Conservation (phyloP, 2,329 filamentous ascomycete genomes). For the Fusarium redolens region DNA sequence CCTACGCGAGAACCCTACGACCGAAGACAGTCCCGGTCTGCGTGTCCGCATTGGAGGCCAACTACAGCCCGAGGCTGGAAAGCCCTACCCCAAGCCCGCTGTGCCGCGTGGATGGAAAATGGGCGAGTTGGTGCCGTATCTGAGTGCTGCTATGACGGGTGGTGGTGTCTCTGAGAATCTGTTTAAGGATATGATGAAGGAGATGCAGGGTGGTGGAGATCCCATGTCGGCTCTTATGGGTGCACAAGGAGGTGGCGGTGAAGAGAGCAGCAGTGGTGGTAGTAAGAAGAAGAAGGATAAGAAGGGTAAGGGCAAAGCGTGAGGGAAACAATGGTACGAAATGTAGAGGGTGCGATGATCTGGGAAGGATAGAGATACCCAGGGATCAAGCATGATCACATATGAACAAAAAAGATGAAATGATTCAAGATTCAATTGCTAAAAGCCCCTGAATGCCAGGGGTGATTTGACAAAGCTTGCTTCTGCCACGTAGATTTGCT, state of each 20-base stretch:
- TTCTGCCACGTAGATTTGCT: slow-evolving; percentile 26
- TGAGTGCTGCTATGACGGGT: slow-evolving; percentile 89
- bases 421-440: slow-evolving; percentile 23
- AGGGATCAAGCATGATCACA: slow-evolving; percentile 31
- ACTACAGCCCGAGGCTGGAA: slow-evolving; percentile 68
- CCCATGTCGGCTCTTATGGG: slow-evolving; percentile 59
- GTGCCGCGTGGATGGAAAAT: slow-evolving; percentile 94
- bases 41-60: slow-evolving; percentile 79
- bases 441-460: background rate
- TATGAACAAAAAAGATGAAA: slow-evolving; percentile 31
- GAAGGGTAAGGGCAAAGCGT: slow-evolving; percentile 57
- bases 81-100: slow-evolving; percentile 77
- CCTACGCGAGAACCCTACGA: slow-evolving; percentile 81
- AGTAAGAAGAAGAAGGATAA: slow-evolving; percentile 61
- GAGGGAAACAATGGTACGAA: background rate
- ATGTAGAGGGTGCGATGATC: slow-evolving; percentile 13
- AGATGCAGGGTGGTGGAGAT: slow-evolving; percentile 74
- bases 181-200: slow-evolving; percentile 95
- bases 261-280: slow-evolving; percentile 45
- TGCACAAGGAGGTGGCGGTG: slow-evolving; percentile 48
- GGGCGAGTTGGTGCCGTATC: slow-evolving; percentile 82
- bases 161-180: slow-evolving; percentile 95
- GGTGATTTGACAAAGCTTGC: slow-evolving; percentile 26
- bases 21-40: slow-evolving; percentile 73
- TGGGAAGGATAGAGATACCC: slow-evolving; percentile 36